phyloP scores from a whole-genome alignment of 139 green algal species.

The Diplosphaera chodatii region DNA sequence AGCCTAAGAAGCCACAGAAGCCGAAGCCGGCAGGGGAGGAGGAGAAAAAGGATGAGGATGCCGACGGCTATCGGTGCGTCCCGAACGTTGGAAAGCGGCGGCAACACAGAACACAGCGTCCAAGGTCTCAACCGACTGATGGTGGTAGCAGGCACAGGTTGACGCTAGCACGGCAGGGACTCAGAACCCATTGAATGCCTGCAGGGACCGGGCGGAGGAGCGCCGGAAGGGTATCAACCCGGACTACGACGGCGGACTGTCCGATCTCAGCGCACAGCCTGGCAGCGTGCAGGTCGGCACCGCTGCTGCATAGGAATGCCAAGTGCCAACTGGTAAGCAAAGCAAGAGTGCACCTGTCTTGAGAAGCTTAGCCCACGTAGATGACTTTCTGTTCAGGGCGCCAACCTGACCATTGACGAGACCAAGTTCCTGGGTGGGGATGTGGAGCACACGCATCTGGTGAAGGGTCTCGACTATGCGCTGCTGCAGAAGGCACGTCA shows the following conservation, averaged over 20 bases:
- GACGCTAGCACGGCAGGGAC: not conserved
- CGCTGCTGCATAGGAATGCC: too few species aligned
- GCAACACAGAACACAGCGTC: too few species aligned
- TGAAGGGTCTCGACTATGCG: conserved; percentile 92
- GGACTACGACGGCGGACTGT: conserved; percentile 43
- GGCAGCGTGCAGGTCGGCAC: conserved; percentile 1
- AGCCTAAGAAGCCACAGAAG: conserved; percentile 1
- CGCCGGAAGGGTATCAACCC: conserved; percentile 48
- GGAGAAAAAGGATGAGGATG: conserved; percentile 44
- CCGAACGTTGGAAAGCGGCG: too few species aligned
- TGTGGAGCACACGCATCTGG: conserved; percentile 86
- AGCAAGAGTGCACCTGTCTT: too few species aligned
- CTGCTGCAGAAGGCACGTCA: conserved; percentile 87
- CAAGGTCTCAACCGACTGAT: too few species aligned
- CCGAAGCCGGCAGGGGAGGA: conserved; percentile 25
- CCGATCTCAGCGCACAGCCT: conserved; percentile 4
- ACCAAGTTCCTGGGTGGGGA: conserved; percentile 89
- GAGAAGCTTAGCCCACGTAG: too few species aligned
- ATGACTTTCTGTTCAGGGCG: too few species aligned
- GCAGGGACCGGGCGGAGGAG: conserved; percentile 62
- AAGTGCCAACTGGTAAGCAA: too few species aligned
- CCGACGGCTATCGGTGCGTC: conserved; percentile 46
- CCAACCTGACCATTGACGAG: conserved; percentile 60
- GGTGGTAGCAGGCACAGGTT: not conserved
- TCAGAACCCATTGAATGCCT: not conserved